Conservation (phyloP, 2,329 filamentous ascomycete genomes). For the Coniella lustricola region DNA sequence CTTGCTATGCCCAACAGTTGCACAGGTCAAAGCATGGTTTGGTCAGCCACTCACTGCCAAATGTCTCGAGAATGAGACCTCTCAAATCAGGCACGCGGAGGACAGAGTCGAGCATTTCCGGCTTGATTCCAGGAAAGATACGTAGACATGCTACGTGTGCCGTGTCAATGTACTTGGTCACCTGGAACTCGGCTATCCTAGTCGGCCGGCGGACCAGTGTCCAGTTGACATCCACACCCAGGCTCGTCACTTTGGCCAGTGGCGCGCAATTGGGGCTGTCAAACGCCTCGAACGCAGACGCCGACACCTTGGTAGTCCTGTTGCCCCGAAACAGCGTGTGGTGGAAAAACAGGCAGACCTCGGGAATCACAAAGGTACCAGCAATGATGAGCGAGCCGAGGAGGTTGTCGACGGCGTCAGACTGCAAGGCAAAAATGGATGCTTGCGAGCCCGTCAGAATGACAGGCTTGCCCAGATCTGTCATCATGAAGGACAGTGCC, state of each 20-base stretch:
- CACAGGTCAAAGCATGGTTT: background rate
- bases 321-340: conserved; percentile 86
- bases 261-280: conserved; percentile 80
- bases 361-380: conserved; percentile 85
- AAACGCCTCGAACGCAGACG: conserved; percentile 81
- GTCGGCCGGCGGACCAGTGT: conserved; percentile 67
- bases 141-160: conserved; percentile 85
- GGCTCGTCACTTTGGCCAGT: conserved; percentile 72
- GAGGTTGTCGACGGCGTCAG: conserved; percentile 85
- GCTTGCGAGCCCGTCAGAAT: conserved; percentile 78
- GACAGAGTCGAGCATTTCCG: conserved; percentile 87
- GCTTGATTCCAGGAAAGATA: conserved; percentile 86
- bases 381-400: conserved; percentile 83
- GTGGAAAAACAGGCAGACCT: conserved; percentile 91
- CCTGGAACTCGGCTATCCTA: conserved; percentile 64
- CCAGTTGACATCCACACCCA: conserved; percentile 78
- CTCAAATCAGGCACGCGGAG: conserved; percentile 67
- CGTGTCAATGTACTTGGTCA: conserved; percentile 71
- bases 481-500: conserved; percentile 87
- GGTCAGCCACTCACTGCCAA: conserved; percentile 42
- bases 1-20: too few species aligned
- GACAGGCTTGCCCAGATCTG: conserved; percentile 84
- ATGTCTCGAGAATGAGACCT: conserved; percentile 83
- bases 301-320: conserved; percentile 79
- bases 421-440: conserved; percentile 84